Conservation (phyloP, 192 early-diverging fungal genomes). For the Endogone sp. region DNA sequence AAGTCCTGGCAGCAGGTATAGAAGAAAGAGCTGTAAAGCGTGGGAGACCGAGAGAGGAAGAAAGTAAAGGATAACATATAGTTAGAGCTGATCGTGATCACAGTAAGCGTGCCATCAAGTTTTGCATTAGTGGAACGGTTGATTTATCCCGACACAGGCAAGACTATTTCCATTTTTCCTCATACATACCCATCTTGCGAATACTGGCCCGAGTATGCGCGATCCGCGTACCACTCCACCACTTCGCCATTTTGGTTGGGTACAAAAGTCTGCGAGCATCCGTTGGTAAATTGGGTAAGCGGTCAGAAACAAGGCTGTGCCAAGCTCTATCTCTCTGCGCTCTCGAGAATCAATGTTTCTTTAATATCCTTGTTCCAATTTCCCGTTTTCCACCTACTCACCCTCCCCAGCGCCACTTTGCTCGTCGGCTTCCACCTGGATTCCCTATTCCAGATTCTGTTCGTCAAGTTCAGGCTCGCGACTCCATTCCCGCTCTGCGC, state of each 20-base stretch:
- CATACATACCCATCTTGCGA: slow-evolving; percentile 39
- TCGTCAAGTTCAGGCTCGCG: not conserved
- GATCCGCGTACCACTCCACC: slow-evolving; percentile 23
- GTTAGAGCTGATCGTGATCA: too few relatives aligned
- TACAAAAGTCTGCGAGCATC: slow-evolving; percentile 29
- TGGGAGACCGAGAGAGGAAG: not conserved
- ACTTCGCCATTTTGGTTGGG: slow-evolving; percentile 33
- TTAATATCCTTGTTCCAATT: not conserved
- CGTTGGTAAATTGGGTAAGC: too few relatives aligned
- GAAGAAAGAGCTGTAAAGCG: slow-evolving; percentile 40
- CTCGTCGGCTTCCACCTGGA: not conserved
- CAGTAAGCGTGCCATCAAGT: too few relatives aligned
- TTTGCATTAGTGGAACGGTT: too few relatives aligned
- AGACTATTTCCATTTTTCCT: not conserved
- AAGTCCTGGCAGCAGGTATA: slow-evolving; percentile 58
- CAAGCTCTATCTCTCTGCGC: not conserved
- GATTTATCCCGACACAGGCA: too few relatives aligned
- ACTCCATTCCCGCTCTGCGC: not conserved
- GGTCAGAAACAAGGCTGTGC: too few relatives aligned
- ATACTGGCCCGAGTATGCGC: slow-evolving; percentile 53
- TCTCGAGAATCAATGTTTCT: not conserved
- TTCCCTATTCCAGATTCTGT: not conserved
- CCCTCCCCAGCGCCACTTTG: not conserved
- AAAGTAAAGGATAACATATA: not conserved
- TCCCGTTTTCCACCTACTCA: not conserved